Conservation (phyloP, 1,139 yeast genomes). For the Groenewaldozyma sp. region DNA sequence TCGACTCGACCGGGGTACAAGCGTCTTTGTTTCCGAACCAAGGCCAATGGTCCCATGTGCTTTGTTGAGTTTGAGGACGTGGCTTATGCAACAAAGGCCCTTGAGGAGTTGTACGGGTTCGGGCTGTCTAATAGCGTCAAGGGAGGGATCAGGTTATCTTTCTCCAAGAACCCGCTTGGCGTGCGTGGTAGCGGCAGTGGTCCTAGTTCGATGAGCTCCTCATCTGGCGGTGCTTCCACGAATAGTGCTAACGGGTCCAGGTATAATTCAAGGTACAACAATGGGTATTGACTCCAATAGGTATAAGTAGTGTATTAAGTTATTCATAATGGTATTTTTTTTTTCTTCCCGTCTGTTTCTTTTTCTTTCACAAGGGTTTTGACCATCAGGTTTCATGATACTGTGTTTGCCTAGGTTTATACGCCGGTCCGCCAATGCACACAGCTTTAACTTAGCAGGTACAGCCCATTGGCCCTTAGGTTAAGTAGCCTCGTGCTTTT, state of each 20-base stretch:
- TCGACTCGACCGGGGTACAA: conserved; percentile 89
- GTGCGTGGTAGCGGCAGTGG: conserved; percentile 42
- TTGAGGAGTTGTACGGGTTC: conserved; percentile 87
- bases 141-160: conserved; percentile 90
- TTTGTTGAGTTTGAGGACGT: conserved; percentile 98
- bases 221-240: conserved; percentile 6
- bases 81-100: conserved; percentile 82
- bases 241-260: conserved; percentile 10
- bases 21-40: conserved; percentile 71
- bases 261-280: conserved; percentile 4
- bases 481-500: no score
- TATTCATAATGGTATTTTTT: not conserved
- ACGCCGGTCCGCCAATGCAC: no score
- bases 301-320: no score
- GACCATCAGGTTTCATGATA: not conserved
- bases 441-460: no score
- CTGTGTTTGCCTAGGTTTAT: no score
- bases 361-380: not conserved
- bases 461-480: no score
- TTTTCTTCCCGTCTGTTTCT: not conserved
- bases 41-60: conserved; percentile 86
- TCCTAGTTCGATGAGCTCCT: conserved; percentile 8
- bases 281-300: no score
- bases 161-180: conserved; percentile 92
- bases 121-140: conserved; percentile 58